Base-by-base conservation (phyloP, 352 stramenopile species). In the Globisporangium nagaii region DNA sequence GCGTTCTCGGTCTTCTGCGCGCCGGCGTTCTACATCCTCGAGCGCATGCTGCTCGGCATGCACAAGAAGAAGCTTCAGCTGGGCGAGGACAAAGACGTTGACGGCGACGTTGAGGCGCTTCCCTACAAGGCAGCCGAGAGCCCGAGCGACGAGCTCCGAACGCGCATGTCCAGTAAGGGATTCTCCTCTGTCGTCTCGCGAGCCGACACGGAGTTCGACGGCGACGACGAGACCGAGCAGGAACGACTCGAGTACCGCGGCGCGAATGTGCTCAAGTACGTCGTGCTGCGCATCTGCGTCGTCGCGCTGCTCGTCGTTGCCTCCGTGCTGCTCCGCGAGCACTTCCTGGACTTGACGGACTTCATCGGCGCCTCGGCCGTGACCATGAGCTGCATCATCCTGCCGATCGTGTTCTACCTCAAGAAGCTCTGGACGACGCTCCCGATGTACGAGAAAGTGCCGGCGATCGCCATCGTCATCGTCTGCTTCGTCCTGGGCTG, bases 331-430 rank as follows among this genome's bases (percentile, higher is more conserved):
- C 46, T 64, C 31, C 15, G 45, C 3, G 31, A 70, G 42, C 40
- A 61, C 15, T 65, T 70, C n/a, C 28, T 40, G n/a, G 63, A 67
- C 31, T 20, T 70, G 20, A 35, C 48, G 3, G 63, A 70, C 34
- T 70, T 70, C 37, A 53, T 68, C 19, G 63, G 63, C 20, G 60
- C 63, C 4, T 70, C 60, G 28, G 37, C 60, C 31, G 64, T 64
- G 17, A 40, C 59, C 11, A 31, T 66, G 17, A 62, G 56, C 36
- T 70, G 60, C 30, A 70, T 70, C 32, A 60, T 69, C 20, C 35
- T 70, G 24, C 63, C 63, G 11, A 68, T 66, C n/a, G n/a, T n/a
- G n/a, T n/a, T n/a, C n/a, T n/a, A n/a, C n/a, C n/a, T n/a, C n/a
- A n/a, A n/a, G n/a, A n/a, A n/a, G n/a, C n/a, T n/a, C n/a, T n/a